A percentile compares a stretch with the other conserved stretches of the same genome.
These are phyloP conservation scores for Rhytidiadelphus loreus DNA, from an alignment of 225 moss, liverwort and hornwort species.

Conservation along the genomic window DNA sequence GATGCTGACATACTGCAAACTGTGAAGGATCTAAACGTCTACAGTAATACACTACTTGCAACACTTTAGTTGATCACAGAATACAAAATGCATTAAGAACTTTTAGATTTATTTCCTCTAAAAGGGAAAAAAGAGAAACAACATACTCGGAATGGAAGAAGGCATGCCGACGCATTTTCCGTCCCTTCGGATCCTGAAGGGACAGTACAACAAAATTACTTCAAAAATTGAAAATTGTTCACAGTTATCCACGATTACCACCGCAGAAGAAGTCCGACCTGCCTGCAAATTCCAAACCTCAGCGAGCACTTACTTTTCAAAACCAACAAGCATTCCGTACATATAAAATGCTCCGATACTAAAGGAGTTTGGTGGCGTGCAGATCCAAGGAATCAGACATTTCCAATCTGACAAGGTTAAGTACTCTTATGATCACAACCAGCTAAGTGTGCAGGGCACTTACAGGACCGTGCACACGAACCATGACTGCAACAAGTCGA, in stretches of 20 bases:
- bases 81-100: neutral
- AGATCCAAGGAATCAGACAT: neutral
- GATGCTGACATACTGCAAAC: neutral
- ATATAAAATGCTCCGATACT: neutral
- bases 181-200: conserved; percentile 85
- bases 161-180: conserved; percentile 96
- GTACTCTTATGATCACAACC: neutral
- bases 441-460: conserved; percentile 9
- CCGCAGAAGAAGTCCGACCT: neutral
- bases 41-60: neutral
- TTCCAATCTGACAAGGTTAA: neutral
- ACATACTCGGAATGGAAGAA: conserved; percentile 97
- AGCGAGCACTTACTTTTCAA: neutral
- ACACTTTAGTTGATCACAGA: neutral
- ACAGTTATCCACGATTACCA: neutral
- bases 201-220: neutral
- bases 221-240: neutral
- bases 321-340: neutral
- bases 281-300: neutral
- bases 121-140: neutral
- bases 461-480: conserved; percentile 97
- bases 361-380: neutral
- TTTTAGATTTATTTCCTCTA: neutral
- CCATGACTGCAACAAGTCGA: conserved; percentile 94
- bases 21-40: neutral